Conservation (phyloP, 495 filamentous ascomycete species). For the Copromyces sp. region DNA sequence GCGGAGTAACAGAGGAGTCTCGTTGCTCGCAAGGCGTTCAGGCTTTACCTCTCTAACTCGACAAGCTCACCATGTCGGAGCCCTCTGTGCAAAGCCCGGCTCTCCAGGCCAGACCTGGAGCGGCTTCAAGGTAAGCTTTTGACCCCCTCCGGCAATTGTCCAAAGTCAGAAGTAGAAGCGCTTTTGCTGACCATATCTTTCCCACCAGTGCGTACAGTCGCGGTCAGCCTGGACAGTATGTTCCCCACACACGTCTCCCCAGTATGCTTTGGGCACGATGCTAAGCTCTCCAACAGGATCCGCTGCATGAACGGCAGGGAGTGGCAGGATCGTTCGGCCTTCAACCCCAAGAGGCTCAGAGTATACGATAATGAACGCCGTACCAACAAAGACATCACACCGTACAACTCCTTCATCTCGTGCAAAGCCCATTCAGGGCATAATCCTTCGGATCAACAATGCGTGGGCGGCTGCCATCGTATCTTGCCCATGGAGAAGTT, state of each 20-base stretch:
- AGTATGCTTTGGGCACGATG: neutral
- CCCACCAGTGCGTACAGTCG: neutral
- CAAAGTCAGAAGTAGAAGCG: neutral
- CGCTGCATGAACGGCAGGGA: slow-evolving; percentile 39
- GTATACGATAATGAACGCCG: slow-evolving; percentile 19
- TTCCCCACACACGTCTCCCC: neutral
- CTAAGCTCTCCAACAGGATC: slow-evolving; percentile 25
- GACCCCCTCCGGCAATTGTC: neutral
- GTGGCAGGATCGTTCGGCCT: slow-evolving; percentile 27
- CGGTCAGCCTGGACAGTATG: neutral
- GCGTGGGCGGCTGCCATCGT: slow-evolving; percentile 38
- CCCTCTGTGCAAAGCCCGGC: neutral
- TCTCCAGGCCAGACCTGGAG: neutral
- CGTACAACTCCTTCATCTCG: slow-evolving; percentile 14
- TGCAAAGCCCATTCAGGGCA: slow-evolving; percentile 15
- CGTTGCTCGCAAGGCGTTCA: neutral
- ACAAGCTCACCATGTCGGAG: neutral
- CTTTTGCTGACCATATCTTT: neutral
- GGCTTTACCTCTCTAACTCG: neutral
- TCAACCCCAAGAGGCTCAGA: slow-evolving; percentile 36
- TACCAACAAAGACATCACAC: slow-evolving; percentile 8
- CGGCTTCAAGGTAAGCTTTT: neutral
- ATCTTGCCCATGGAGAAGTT: slow-evolving; percentile 42
- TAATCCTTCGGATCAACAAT: slow-evolving; percentile 17
- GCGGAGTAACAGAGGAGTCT: neutral